Conservation (phyloP, 108 stramenopile genomes). For the Nitzschia sp. region DNA sequence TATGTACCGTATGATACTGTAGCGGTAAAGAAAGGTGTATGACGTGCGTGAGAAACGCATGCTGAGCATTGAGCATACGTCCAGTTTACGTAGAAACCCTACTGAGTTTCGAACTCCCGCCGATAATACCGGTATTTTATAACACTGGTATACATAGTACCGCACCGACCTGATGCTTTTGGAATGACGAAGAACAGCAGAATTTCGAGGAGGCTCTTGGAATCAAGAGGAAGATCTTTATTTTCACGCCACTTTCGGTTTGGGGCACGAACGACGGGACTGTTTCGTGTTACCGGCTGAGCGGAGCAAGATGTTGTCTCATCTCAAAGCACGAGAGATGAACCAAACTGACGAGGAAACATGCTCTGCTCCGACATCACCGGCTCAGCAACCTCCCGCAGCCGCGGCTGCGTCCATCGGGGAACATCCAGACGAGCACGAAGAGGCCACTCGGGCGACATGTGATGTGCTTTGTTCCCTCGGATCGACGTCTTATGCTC, state of each 20-base stretch:
- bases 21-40: too few relatives aligned
- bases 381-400: neutral
- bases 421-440: neutral
- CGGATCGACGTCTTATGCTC: constrained; percentile 6
- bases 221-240: constrained; percentile 17
- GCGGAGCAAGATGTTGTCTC: neutral
- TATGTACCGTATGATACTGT: too few relatives aligned
- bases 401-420: neutral
- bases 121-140: too few relatives aligned
- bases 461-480: constrained; percentile 54
- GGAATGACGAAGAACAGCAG: too few relatives aligned
- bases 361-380: neutral
- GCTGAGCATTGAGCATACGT: too few relatives aligned
- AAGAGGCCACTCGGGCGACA: constrained; percentile 27
- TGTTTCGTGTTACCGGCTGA: too few relatives aligned
- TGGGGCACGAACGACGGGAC: neutral
- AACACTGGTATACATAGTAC: too few relatives aligned
- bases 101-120: too few relatives aligned
- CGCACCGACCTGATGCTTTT: too few relatives aligned
- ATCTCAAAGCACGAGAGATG: neutral
- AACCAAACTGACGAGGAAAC: neutral
- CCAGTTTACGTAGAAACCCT: too few relatives aligned
- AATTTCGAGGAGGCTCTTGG: constrained; percentile 18
- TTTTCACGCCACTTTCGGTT: neutral
- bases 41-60: too few relatives aligned